These are phyloP conservation scores for Ophiorrhiza pumila DNA, from an alignment of 257 asterid genomes.

Conservation along the genomic window DNA sequence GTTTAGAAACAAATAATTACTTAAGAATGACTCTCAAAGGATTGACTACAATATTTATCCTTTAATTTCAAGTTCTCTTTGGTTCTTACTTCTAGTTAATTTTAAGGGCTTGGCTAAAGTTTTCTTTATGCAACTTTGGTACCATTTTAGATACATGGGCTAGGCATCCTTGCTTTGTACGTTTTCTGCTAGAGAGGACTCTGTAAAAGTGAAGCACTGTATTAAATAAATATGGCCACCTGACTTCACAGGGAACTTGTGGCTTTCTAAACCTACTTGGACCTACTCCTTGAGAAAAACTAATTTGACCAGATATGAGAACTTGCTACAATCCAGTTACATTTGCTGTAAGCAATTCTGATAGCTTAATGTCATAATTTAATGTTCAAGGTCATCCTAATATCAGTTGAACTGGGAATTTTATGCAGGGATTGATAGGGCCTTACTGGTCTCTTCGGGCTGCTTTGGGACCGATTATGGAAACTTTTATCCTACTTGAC, in stretches of 20 bases:
- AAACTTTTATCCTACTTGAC: slow-evolving; percentile 80
- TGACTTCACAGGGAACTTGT: neutral
- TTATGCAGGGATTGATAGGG: slow-evolving; percentile 74
- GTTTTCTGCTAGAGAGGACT: neutral
- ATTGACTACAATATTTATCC: neutral
- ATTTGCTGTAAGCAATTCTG: neutral
- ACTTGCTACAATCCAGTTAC: neutral
- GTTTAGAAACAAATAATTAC: neutral
- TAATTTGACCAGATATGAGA: neutral
- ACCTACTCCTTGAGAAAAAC: neutral
- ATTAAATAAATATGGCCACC: neutral
- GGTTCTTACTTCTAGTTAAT: neutral
- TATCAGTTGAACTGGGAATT: slow-evolving; percentile 10
- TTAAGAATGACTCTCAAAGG: neutral
- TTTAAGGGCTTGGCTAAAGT: neutral
- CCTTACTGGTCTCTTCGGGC: slow-evolving; percentile 96
- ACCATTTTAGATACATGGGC: neutral
- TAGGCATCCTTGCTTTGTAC: neutral
- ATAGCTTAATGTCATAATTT: neutral
- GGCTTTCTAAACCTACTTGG: neutral
- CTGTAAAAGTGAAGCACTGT: neutral
- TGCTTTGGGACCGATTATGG: slow-evolving; percentile 79
- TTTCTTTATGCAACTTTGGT: neutral
- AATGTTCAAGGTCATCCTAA: neutral
- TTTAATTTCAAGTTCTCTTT: neutral